Evolutionary conservation across 306 rosid species (phyloP).

Genomic region (Cicer bijugum): DNA sequence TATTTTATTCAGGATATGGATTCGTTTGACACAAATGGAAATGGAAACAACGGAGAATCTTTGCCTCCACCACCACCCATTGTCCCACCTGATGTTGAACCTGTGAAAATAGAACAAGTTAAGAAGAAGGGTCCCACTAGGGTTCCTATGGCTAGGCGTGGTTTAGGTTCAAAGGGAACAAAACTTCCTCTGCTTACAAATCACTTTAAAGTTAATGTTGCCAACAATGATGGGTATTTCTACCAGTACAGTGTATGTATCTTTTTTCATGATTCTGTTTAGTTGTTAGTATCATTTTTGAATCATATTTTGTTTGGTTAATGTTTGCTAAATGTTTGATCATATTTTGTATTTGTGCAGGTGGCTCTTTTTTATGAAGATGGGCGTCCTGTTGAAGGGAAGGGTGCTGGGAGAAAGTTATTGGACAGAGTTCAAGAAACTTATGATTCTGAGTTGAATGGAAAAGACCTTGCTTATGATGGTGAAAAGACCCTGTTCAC

Average conservation of each 20-base stretch:
- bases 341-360: conserved; percentile 41
- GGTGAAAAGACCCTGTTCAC: conserved; percentile 93
- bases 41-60: conserved; percentile 40
- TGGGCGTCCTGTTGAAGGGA: conserved; percentile 87
- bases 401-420: conserved; percentile 79
- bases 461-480: conserved; percentile 87
- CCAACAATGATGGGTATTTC: conserved; percentile 62
- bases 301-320: not conserved
- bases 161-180: conserved; percentile 66
- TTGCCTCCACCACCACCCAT: conserved; percentile 90
- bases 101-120: conserved; percentile 47
- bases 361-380: conserved; percentile 82
- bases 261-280: conserved; percentile 22
- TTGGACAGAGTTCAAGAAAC: conserved; percentile 82
- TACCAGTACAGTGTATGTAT: conserved; percentile 84
- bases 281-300: not conserved
- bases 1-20: conserved; percentile 54
- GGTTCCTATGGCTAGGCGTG: conserved; percentile 75
- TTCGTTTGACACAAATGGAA: conserved; percentile 54
- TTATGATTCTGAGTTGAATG: conserved; percentile 67
- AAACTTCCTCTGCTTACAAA: conserved; percentile 66
- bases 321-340: not conserved
- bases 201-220: conserved; percentile 73
- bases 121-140: conserved; percentile 60
- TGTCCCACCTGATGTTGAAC: conserved; percentile 71